phyloP scores from a whole-genome alignment of 257 asterid species.

The Solanum infundibuliforme region DNA sequence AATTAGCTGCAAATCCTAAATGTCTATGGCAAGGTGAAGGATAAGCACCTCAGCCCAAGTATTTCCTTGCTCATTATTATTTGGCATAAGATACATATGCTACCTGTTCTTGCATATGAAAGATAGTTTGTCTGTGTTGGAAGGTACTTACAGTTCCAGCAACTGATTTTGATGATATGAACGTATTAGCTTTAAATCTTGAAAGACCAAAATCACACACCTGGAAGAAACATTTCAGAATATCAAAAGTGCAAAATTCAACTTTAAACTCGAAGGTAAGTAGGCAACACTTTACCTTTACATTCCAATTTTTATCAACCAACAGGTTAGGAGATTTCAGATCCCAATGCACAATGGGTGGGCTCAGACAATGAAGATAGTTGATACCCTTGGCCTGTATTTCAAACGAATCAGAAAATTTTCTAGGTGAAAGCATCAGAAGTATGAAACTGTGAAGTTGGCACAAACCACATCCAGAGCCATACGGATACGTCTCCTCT shows the following conservation, averaged over 20 bases:
- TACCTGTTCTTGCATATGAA: neutral
- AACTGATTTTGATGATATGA: constrained; percentile 82
- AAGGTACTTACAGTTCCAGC: constrained; percentile 81
- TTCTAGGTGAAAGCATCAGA: neutral
- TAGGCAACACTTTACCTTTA: constrained; percentile 40
- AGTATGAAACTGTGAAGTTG: neutral
- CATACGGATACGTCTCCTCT: constrained; percentile 79
- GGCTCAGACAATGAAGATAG: constrained; percentile 74
- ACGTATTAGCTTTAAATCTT: constrained; percentile 86
- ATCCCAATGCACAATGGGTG: constrained; percentile 92
- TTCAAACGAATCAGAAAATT: neutral
- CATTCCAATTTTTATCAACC: constrained; percentile 89
- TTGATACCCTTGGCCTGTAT: constrained; percentile 83
- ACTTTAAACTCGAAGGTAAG: neutral
- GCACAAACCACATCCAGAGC: constrained; percentile 89
- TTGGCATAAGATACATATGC: neutral
- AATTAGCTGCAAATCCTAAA: neutral
- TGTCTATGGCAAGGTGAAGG: neutral
- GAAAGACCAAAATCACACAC: constrained; percentile 95
- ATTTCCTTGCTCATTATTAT: neutral
- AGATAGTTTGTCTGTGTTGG: neutral
- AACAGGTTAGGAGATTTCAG: constrained; percentile 83
- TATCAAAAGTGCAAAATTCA: neutral
- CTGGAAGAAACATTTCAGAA: constrained; percentile 15
- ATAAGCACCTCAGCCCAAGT: neutral